Evolutionary conservation across 352 stramenopile genomes (phyloP), one percentile per base, ranked within the genome.

Genomic region (Phytophthora hybrid): DNA sequence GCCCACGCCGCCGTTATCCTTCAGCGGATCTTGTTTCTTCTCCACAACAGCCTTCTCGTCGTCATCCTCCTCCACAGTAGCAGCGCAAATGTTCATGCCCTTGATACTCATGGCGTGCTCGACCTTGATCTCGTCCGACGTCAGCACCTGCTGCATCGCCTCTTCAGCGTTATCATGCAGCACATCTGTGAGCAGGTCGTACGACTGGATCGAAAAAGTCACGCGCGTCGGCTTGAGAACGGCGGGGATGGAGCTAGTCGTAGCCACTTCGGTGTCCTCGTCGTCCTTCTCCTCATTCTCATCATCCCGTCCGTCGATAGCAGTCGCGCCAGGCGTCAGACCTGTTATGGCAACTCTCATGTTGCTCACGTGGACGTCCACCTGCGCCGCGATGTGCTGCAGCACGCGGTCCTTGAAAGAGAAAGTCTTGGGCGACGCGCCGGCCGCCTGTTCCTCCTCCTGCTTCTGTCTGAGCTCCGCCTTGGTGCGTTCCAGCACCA

Each of bases 331-430:
- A 10, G 71, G 63, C 8, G 64, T 78, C 18, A 82, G 44, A 6
- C 69, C 79, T 21, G 73, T 87, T 31, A 86, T 77, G 13, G 61
- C 66, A 32, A 91, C 64, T 61, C 74, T 72, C 46, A 89, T 68
- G 21, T 86, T 62, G 10, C 59, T 84, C 54, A 90, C 71, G 52
- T 87, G 79, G 31, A 91, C 61, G 29, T 92, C 84, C 51, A 91
- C 74, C 60, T 92, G 84, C 3, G 83, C 81, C n/a, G 85, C 77
- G 19, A 91, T 74, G 44, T 84, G 71, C 66, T 92, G 84, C 21
- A 92, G 57, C 29, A 91, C 81, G 32, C 84, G 84, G 59, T 92
- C 84, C 32, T 90, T 89, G 41, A 90, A 90, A 11, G 76, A 78
- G 53, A 88, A 91, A 18, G 63, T 53, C 37, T 79, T 84, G 3